Evolutionary conservation across 2,329 filamentous ascomycete species (phyloP).

Genomic region (Knoxdaviesia proteae): DNA sequence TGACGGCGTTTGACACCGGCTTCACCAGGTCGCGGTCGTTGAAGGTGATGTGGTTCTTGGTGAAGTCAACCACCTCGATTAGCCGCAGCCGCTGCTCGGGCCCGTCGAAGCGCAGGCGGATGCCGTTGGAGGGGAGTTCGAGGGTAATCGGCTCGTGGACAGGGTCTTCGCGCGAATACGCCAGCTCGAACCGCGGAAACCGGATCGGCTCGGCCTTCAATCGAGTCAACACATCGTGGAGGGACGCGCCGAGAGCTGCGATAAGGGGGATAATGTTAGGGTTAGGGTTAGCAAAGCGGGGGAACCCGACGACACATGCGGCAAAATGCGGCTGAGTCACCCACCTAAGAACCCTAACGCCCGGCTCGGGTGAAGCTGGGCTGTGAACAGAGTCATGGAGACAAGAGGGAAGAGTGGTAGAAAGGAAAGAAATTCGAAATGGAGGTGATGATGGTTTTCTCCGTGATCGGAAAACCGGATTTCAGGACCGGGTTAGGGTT

Average conservation of each 20-base stretch:
- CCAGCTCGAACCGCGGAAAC: constrained; percentile 66
- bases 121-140: constrained; percentile 61
- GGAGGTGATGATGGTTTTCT: no score
- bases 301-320: neutral
- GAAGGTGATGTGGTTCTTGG: constrained; percentile 65
- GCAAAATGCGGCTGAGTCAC: neutral
- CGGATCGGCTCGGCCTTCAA: constrained; percentile 70
- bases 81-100: constrained; percentile 77
- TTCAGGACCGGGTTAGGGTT: no score
- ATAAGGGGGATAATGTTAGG: neutral
- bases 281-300: neutral
- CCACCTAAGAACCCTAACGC: constrained; percentile 39
- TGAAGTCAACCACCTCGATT: constrained; percentile 81
- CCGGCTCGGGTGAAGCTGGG: constrained; percentile 45
- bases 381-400: constrained; percentile 28
- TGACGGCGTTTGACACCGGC: constrained; percentile 18
- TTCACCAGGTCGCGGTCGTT: constrained; percentile 62
- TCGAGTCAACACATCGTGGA: constrained; percentile 73
- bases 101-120: constrained; percentile 83
- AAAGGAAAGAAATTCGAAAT: neutral
- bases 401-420: neutral
- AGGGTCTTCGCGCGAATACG: constrained; percentile 57
- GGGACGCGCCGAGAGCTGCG: constrained; percentile 67
- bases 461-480: no score
- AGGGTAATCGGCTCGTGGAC: constrained; percentile 57